Evolutionary conservation across 1,284 basidiomycete genomes (phyloP).

Genomic region (Puccinia horiana): DNA sequence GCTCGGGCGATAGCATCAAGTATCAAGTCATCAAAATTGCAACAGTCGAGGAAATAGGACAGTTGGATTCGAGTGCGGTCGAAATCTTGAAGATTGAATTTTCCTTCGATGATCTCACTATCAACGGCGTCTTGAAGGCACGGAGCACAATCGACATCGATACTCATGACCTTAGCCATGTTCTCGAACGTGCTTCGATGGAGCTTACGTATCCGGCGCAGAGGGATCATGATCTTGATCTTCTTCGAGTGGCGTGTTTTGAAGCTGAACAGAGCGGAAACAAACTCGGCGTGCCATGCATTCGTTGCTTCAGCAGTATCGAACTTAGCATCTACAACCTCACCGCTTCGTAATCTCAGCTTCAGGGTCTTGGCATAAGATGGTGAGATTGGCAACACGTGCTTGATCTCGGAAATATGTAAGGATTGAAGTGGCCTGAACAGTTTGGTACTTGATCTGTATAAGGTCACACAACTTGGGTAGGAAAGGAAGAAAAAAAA

Average conservation of each 20-base stretch:
- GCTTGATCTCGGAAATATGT: conserved; percentile 52
- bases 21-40: conserved; percentile 35
- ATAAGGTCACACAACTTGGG: conserved; percentile 52
- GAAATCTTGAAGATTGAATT: not conserved
- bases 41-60: conserved; percentile 23
- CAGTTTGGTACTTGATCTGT: conserved; percentile 54
- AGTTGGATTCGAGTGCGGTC: conserved; percentile 27
- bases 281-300: conserved; percentile 54
- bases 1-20: conserved; percentile 41
- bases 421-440: conserved; percentile 54
- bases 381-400: conserved; percentile 53
- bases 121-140: not conserved
- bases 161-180: conserved; percentile 52
- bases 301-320: conserved; percentile 54
- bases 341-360: conserved; percentile 51
- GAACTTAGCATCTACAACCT: conserved; percentile 53
- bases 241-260: conserved; percentile 52
- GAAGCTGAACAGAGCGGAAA: conserved; percentile 52
- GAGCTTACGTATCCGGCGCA: conserved; percentile 53
- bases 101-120: conserved; percentile 3
- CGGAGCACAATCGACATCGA: conserved; percentile 23
- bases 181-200: conserved; percentile 51
- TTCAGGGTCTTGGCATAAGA: conserved; percentile 52
- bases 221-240: conserved; percentile 54
- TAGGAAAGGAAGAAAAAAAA: no score